These are phyloP conservation scores for Hydrangea macrophylla DNA, from an alignment of 148 eudicot genomes.

Conservation along the genomic window DNA sequence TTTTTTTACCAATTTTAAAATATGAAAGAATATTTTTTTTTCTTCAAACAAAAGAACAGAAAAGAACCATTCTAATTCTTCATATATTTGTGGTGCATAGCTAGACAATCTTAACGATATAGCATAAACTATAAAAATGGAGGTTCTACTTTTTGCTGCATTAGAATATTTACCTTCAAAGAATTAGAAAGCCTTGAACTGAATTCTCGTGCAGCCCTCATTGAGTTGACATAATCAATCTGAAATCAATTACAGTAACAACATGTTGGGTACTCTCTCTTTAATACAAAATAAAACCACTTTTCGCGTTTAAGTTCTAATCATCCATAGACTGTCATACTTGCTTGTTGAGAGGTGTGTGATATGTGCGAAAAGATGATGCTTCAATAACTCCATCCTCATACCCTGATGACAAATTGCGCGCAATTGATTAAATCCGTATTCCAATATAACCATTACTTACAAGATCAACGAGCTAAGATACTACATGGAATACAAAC, in stretches of 20 bases:
- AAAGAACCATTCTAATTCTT: neutral
- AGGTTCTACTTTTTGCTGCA: neutral
- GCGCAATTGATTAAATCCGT: neutral
- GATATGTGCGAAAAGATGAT: slow-evolving; percentile 95
- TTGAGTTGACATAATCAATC: slow-evolving; percentile 82
- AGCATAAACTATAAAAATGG: neutral
- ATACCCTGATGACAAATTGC: slow-evolving; percentile 46
- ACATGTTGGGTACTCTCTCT: neutral
- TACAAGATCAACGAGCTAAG: neutral
- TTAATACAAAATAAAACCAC: slow-evolving; percentile 5
- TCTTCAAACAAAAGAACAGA: neutral
- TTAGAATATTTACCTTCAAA: slow-evolving; percentile 55
- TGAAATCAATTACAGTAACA: slow-evolving; percentile 21
- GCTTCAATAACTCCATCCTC: slow-evolving; percentile 76
- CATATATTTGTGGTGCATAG: neutral
- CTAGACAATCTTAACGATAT: neutral
- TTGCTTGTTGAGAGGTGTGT: slow-evolving; percentile 95
- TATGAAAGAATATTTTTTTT: neutral
- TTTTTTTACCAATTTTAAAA: neutral
- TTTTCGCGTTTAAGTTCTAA: slow-evolving; percentile 1
- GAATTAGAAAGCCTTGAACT: slow-evolving; percentile 76
- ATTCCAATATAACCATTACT: neutral
- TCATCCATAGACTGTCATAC: slow-evolving; percentile 32
- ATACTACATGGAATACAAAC: neutral
- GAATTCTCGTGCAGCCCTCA: slow-evolving; percentile 89